Percentiles rank a stretch among this genome's conserved stretches.
Conservation (phyloP, 108 stramenopile species). For the Nitzschia inconspicua region DNA sequence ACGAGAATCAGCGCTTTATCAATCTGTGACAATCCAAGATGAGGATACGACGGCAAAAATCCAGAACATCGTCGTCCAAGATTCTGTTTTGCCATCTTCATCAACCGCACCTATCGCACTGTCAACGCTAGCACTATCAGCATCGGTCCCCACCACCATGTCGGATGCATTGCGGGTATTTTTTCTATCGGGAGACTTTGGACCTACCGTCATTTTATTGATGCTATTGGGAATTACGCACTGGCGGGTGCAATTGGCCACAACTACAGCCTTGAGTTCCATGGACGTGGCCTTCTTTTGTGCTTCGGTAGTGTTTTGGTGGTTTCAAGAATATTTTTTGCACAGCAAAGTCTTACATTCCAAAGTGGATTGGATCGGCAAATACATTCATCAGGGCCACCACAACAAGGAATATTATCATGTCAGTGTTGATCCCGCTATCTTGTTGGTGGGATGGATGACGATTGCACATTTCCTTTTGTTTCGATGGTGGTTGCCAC, state of each 20-base stretch:
- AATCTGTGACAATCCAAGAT: no score
- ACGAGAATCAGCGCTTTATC: no score
- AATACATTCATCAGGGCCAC: slow-evolving; percentile 54
- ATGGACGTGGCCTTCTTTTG: slow-evolving; percentile 21
- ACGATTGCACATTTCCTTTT: slow-evolving; percentile 33
- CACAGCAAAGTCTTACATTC: slow-evolving; percentile 53
- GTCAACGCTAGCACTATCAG: no score
- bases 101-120: no score
- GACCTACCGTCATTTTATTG: neutral
- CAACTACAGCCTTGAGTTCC: neutral
- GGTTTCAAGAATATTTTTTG: slow-evolving; percentile 62
- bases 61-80: no score
- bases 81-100: no score
- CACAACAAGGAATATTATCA: slow-evolving; percentile 60
- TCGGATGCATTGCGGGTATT: neutral
- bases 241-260: neutral
- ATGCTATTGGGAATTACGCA: neutral
- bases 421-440: slow-evolving; percentile 59
- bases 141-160: slow-evolving; percentile 6
- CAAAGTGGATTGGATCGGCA: slow-evolving; percentile 59
- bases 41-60: no score
- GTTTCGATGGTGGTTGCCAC: slow-evolving; percentile 37
- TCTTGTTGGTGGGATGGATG: slow-evolving; percentile 53
- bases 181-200: neutral
- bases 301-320: slow-evolving; percentile 46